Evolutionary conservation across 129 eudicot genomes (phyloP).

Genomic region (Tagetes erecta): DNA sequence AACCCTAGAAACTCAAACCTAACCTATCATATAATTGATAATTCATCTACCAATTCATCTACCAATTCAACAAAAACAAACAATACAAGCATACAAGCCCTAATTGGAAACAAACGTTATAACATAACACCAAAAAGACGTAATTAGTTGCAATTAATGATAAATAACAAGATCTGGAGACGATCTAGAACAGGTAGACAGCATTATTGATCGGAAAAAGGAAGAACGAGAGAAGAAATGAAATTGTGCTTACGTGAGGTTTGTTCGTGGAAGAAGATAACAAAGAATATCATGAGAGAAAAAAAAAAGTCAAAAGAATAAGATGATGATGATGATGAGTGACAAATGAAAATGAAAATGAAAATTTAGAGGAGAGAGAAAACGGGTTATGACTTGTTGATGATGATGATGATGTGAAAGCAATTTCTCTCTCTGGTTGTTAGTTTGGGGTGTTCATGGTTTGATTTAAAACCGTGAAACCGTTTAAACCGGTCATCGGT

Average conservation of each 20-base stretch:
- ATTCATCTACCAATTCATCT: constrained; percentile 1
- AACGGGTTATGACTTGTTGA: constrained; percentile 22
- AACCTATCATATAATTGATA: not conserved
- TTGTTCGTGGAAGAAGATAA: constrained; percentile 25
- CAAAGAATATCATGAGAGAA: constrained; percentile 17
- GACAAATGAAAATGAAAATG: constrained; percentile 18
- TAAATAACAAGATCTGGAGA: no score
- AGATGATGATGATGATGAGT: constrained; percentile 23
- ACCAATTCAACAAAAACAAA: constrained; percentile 21
- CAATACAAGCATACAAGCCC: constrained; percentile 12
- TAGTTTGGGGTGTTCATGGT: no score
- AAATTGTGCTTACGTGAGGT: constrained; percentile 18
- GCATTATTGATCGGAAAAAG: constrained; percentile 34
- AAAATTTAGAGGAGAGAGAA: constrained; percentile 20
- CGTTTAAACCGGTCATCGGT: no score
- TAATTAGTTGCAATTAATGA: not conserved
- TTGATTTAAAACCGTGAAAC: no score
- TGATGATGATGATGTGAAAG: constrained; percentile 7
- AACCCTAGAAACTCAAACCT: constrained; percentile 9
- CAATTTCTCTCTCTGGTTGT: not conserved
- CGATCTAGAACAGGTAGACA: constrained; percentile 50
- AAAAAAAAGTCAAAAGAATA: constrained; percentile 34
- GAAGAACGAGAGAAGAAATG: constrained; percentile 10
- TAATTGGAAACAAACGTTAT: not conserved
- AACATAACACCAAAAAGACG: not conserved